A percentile compares a stretch with the other conserved stretches of the same genome.
Conservation (phyloP, 257 asterid genomes). For the Ocimum tenuiflorum region DNA sequence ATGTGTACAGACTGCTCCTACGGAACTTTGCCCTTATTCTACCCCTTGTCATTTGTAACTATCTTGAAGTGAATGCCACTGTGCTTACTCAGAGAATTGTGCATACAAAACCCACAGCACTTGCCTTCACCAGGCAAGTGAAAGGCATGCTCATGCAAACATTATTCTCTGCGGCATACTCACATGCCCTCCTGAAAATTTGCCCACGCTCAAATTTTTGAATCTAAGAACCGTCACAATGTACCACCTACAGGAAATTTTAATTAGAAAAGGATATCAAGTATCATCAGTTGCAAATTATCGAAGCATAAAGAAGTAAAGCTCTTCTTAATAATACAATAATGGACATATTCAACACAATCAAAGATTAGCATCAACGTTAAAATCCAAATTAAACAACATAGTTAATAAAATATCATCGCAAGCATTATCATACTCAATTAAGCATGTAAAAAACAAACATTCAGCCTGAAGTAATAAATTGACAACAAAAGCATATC, state of each 20-base stretch:
- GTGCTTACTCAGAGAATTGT: not conserved
- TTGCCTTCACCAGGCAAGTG: slow-evolving; percentile 36
- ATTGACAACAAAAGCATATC: not conserved
- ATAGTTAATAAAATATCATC: not conserved
- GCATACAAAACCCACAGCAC: slow-evolving; percentile 28
- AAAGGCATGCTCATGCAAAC: slow-evolving; percentile 23
- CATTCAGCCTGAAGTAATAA: slow-evolving; percentile 12
- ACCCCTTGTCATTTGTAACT: slow-evolving; percentile 52
- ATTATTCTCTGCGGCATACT: slow-evolving; percentile 21
- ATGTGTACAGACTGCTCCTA: slow-evolving; percentile 76
- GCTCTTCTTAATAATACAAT: not conserved
- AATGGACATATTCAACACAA: slow-evolving; percentile 11
- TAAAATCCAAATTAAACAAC: not conserved
- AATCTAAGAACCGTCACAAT: slow-evolving; percentile 19
- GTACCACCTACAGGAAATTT: slow-evolving; percentile 30
- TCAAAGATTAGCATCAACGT: not conserved
- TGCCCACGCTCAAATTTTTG: slow-evolving; percentile 8
- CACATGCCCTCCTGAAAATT: slow-evolving; percentile 21
- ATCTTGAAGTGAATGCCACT: slow-evolving; percentile 19
- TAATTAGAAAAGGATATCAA: not conserved
- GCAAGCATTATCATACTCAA: not conserved
- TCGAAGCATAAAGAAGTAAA: not conserved
- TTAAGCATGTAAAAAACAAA: not conserved
- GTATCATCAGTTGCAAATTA: not conserved
- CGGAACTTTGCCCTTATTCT: slow-evolving; percentile 67